phyloP scores from a whole-genome alignment of 2,329 filamentous ascomycete genomes.

The Plectosphaerella plurivora region DNA sequence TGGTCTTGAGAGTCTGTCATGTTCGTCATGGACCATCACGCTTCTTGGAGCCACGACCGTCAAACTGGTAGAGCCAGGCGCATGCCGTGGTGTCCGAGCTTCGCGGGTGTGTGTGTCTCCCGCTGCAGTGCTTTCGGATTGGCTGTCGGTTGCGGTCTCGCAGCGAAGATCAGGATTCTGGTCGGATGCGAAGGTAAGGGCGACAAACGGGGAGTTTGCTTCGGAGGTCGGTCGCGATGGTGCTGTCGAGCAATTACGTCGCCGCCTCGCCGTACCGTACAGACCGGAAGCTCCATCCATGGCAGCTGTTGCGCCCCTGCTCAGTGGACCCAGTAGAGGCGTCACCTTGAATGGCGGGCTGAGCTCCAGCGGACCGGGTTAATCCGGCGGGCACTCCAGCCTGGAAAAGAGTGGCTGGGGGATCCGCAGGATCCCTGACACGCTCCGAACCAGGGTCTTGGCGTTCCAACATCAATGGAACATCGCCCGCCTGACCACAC shows the following conservation, averaged over 20 bases:
- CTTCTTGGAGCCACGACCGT: constrained; percentile 10
- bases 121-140: too few relatives aligned
- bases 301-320: neutral
- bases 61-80: constrained; percentile 6
- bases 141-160: neutral
- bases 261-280: neutral
- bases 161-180: neutral
- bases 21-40: constrained; percentile 33
- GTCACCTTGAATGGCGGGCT: too few relatives aligned
- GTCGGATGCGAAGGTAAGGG: neutral
- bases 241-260: neutral
- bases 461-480: too few relatives aligned
- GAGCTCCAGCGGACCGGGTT: neutral
- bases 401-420: too few relatives aligned
- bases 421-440: too few relatives aligned
- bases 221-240: neutral
- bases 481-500: too few relatives aligned
- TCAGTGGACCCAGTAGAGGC: neutral
- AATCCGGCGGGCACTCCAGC: too few relatives aligned
- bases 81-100: neutral
- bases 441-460: too few relatives aligned
- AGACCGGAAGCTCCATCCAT: neutral
- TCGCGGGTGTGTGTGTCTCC: too few relatives aligned
- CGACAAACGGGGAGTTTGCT: neutral
- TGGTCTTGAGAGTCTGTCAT: constrained; percentile 47